A percentile compares a stretch with the other conserved stretches of the same genome.
phyloP scores from a whole-genome alignment of 208 protist species.

The Leptomonas seymouri region DNA sequence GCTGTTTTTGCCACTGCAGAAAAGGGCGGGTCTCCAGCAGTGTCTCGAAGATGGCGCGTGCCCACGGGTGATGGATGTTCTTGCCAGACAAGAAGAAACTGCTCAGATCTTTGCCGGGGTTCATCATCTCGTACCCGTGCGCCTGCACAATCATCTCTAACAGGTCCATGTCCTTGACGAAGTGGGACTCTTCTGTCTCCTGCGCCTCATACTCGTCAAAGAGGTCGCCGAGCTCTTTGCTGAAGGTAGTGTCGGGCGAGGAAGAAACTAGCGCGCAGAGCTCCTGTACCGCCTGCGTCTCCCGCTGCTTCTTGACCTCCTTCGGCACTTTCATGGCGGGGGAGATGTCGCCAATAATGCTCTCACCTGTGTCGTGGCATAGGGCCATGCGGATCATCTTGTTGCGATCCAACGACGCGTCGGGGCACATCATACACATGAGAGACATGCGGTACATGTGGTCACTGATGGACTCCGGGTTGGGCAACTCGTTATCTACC shows the following conservation, averaged over 20 bases:
- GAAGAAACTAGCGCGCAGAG: slow-evolving; percentile 52
- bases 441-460: slow-evolving; percentile 94
- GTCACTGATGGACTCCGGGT: slow-evolving; percentile 84
- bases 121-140: slow-evolving; percentile 74
- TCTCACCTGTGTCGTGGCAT: slow-evolving; percentile 88
- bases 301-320: slow-evolving; percentile 74
- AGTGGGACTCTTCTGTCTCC: slow-evolving; percentile 76
- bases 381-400: slow-evolving; percentile 88
- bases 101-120: slow-evolving; percentile 74
- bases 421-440: slow-evolving; percentile 92
- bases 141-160: slow-evolving; percentile 94
- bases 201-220: slow-evolving; percentile 91
- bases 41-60: slow-evolving; percentile 67
- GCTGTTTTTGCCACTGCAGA: slow-evolving; percentile 10
- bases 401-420: slow-evolving; percentile 67
- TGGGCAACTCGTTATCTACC: slow-evolving; percentile 77
- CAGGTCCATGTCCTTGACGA: slow-evolving; percentile 93
- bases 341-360: slow-evolving; percentile 90
- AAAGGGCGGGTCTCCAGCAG: slow-evolving; percentile 50
- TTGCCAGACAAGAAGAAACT: slow-evolving; percentile 78
- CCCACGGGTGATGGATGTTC: slow-evolving; percentile 82
- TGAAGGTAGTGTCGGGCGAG: slow-evolving; percentile 40
- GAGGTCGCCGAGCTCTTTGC: slow-evolving; percentile 60
- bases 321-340: slow-evolving; percentile 83
- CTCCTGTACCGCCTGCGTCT: slow-evolving; percentile 62